These are phyloP conservation scores for Sugiyamaella marilandica DNA, from an alignment of 805 yeast genomes.

Conservation along the genomic window DNA sequence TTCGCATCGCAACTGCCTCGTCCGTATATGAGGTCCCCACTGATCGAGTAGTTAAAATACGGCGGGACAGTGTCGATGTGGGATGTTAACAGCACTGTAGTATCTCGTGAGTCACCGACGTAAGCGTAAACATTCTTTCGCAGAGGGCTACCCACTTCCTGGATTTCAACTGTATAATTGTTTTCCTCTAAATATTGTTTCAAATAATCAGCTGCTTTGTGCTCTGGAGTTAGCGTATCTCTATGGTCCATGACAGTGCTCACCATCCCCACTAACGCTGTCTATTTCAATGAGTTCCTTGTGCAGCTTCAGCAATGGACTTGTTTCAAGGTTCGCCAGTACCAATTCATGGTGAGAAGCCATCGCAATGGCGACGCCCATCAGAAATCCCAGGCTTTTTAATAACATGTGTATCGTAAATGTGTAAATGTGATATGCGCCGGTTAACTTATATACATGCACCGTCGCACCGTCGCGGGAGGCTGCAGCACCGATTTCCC, in stretches of 20 bases:
- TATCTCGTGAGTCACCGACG: slow-evolving; percentile 40
- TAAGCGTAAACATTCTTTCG: slow-evolving; percentile 58
- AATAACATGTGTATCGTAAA: not conserved
- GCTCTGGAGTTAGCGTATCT: slow-evolving; percentile 8
- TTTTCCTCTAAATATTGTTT: slow-evolving; percentile 35
- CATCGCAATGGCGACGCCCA: not conserved
- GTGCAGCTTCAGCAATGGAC: slow-evolving; percentile 29
- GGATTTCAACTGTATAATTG: slow-evolving; percentile 52
- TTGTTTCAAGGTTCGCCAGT: not conserved
- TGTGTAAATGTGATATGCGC: too few species aligned
- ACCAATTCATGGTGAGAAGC: not conserved
- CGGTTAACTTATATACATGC: too few species aligned
- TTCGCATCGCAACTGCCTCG: slow-evolving; percentile 72
- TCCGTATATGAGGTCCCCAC: slow-evolving; percentile 50
- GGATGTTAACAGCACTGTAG: slow-evolving; percentile 51
- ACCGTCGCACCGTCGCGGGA: too few species aligned
- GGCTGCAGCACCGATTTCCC: too few species aligned
- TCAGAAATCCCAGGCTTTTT: not conserved
- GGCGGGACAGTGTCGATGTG: slow-evolving; percentile 77
- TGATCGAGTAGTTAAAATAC: slow-evolving; percentile 44
- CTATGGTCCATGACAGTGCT: not conserved
- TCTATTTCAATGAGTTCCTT: slow-evolving; percentile 33
- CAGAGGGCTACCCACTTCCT: slow-evolving; percentile 31
- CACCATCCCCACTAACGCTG: slow-evolving; percentile 37
- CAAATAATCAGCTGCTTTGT: slow-evolving; percentile 38